A percentile compares a stretch with the other conserved stretches of the same genome.
Conservation (phyloP, 306 rosid genomes). For the Cucurbita argyrosperma region DNA sequence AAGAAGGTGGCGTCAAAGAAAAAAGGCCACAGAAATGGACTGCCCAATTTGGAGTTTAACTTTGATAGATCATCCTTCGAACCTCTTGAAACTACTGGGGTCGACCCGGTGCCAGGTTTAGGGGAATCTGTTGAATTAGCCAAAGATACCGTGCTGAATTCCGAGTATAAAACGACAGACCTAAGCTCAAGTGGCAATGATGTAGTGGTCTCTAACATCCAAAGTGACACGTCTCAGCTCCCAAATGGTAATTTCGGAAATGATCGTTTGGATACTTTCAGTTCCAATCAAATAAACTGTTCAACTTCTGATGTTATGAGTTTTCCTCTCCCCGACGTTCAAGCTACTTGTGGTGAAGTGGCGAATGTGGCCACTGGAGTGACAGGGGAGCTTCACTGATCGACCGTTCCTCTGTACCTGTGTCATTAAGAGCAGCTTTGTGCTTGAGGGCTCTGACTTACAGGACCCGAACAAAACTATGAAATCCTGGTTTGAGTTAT, state of each 20-base stretch:
- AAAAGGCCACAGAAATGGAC: conserved; percentile 16
- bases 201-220: neutral
- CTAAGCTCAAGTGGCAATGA: neutral
- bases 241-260: neutral
- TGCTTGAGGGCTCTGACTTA: neutral
- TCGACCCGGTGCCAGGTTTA: neutral
- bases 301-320: neutral
- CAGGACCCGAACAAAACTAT: neutral
- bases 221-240: neutral
- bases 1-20: conserved; percentile 30
- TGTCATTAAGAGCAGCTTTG: neutral
- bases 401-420: no score
- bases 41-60: neutral
- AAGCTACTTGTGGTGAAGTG: neutral
- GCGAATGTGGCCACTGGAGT: neutral
- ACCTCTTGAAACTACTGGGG: neutral
- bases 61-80: neutral
- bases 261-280: neutral
- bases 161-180: neutral
- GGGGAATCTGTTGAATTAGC: neutral
- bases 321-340: neutral
- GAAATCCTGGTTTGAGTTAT: neutral
- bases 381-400: neutral
- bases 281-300: neutral
- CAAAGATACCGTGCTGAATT: neutral